Conservation (phyloP, 345 rosid genomes). For the Pseudoturritis turrita region DNA sequence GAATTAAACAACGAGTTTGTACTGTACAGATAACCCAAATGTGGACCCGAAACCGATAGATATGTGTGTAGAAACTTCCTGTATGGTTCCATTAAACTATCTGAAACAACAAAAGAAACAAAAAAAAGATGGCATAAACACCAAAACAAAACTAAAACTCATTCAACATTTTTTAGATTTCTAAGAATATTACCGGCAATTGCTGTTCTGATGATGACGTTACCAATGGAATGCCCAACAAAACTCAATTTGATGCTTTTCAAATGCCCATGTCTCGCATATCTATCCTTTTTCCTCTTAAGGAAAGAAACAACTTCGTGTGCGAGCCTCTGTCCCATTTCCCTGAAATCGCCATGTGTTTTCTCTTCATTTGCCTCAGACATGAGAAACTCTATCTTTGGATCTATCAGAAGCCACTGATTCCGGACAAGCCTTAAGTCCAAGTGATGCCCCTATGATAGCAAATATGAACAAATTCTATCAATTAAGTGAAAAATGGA, state of each 20-base stretch:
- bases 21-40: conserved; percentile 91
- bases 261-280: conserved; percentile 56
- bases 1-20: conserved; percentile 92
- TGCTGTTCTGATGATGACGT: conserved; percentile 80
- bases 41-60: conserved; percentile 88
- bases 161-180: not conserved
- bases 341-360: conserved; percentile 90
- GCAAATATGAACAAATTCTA: not conserved
- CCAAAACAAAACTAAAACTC: not conserved
- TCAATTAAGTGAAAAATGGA: not conserved
- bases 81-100: conserved; percentile 83
- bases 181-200: conserved; percentile 54
- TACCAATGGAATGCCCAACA: conserved; percentile 97
- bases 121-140: not conserved
- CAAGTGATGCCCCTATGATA: conserved; percentile 85
- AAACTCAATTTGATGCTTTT: conserved; percentile 81
- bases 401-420: conserved; percentile 96
- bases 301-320: conserved; percentile 78
- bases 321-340: conserved; percentile 92
- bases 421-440: conserved; percentile 89
- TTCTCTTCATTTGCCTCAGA: conserved; percentile 86
- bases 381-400: conserved; percentile 86
- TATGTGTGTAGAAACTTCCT: conserved; percentile 62
- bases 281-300: conserved; percentile 66
- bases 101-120: conserved; percentile 40